These are phyloP conservation scores for Aspergillus fructus DNA, from an alignment of 2,329 filamentous ascomycete genomes.

Conservation along the genomic window DNA sequence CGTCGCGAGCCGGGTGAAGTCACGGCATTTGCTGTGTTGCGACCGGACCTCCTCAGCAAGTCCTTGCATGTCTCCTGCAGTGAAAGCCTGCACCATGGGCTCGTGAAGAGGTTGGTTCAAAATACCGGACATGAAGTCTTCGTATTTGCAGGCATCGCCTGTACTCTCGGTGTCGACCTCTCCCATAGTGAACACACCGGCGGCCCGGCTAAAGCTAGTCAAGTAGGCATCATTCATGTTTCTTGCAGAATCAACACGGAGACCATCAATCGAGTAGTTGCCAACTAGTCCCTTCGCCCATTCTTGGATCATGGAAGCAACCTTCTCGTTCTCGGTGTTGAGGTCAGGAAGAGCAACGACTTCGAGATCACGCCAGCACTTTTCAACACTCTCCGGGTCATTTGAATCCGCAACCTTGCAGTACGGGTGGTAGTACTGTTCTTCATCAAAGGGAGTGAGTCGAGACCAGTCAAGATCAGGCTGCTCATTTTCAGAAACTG, in stretches of 20 bases:
- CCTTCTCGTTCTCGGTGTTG: constrained; percentile 43
- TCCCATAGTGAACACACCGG: constrained; percentile 46
- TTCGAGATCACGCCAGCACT: constrained; percentile 40
- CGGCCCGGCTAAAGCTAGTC: constrained; percentile 31
- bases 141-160: constrained; percentile 40
- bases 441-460: constrained; percentile 22
- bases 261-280: constrained; percentile 50
- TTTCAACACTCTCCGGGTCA: constrained; percentile 29
- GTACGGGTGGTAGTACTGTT: constrained; percentile 20
- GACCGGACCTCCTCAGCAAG: constrained; percentile 25
- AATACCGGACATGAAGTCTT: constrained; percentile 43
- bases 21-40: constrained; percentile 30
- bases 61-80: constrained; percentile 26
- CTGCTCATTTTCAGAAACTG: not conserved
- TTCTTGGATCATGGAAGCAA: constrained; percentile 38
- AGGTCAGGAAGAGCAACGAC: constrained; percentile 50
- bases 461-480: constrained; percentile 18
- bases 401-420: constrained; percentile 19
- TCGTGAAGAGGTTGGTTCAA: constrained; percentile 47
- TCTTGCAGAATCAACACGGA: constrained; percentile 52
- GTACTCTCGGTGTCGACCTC: constrained; percentile 43
- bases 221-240: constrained; percentile 47
- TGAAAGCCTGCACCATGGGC: constrained; percentile 33
- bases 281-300: constrained; percentile 43
- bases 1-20: constrained; percentile 49